Percentiles rank a stretch among this genome's conserved stretches.
Conservation (phyloP, 805 yeast genomes). For the Metschnikowia santaceciliae region DNA sequence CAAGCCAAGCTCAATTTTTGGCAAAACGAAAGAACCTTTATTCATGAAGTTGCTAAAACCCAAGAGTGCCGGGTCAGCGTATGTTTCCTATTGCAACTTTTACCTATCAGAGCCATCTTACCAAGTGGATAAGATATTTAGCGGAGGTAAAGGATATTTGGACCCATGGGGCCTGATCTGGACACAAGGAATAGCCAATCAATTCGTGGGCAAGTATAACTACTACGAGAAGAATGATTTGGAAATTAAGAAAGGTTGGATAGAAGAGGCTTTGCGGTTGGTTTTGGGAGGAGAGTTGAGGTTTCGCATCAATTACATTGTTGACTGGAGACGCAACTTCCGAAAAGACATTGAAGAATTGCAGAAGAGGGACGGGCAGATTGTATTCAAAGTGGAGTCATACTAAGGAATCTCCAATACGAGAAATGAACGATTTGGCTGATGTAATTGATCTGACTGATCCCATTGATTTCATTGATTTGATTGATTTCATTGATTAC, state of each 20-base stretch:
- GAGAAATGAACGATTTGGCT: too few relatives aligned
- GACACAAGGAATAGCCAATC: conserved; percentile 31
- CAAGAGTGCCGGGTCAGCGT: conserved; percentile 27
- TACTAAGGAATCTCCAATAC: conserved; percentile 17
- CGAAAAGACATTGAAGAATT: conserved; percentile 25
- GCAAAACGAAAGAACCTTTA: conserved; percentile 28
- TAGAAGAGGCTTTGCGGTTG: conserved; percentile 29
- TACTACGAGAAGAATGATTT: conserved; percentile 33
- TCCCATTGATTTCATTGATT: too few relatives aligned
- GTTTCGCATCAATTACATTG: conserved; percentile 27
- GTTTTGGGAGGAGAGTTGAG: conserved; percentile 26
- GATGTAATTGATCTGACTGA: too few relatives aligned
- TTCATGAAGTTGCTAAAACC: conserved; percentile 36
- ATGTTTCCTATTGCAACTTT: conserved; percentile 36
- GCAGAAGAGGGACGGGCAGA: conserved; percentile 29
- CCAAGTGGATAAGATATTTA: conserved; percentile 26
- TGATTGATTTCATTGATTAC: too few relatives aligned
- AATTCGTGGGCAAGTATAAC: conserved; percentile 26
- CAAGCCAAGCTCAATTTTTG: conserved; percentile 19
- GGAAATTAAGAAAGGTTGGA: conserved; percentile 27
- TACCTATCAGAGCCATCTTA: conserved; percentile 30
- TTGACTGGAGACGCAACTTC: conserved; percentile 39
- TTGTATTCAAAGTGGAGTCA: conserved; percentile 35
- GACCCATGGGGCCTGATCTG: conserved; percentile 37
- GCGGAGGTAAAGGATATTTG: conserved; percentile 17